Evolutionary conservation across 1,284 basidiomycete species (phyloP).

Genomic region (Thecaphora thlaspeos): DNA sequence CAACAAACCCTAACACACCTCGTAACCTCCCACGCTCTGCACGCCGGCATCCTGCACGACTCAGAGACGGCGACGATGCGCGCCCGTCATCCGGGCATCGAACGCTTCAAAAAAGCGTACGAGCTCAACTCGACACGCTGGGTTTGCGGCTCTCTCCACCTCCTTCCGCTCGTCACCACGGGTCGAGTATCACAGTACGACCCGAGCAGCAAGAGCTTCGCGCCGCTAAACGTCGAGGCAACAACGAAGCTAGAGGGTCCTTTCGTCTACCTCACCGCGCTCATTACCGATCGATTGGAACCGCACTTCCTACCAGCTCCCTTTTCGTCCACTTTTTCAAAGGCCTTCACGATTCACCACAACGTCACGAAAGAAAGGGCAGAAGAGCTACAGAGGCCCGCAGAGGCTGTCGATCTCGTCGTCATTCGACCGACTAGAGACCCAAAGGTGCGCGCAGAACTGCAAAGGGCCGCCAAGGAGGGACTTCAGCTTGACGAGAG

Average conservation of each 20-base stretch:
- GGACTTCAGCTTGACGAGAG: too few relatives aligned
- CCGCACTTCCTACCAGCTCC: conserved; percentile 75
- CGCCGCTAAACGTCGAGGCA: conserved; percentile 19
- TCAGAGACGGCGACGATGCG: conserved; percentile 65
- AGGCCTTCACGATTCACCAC: not conserved
- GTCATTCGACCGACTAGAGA: conserved; percentile 78
- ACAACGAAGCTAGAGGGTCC: conserved; percentile 66
- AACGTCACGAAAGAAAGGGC: not conserved
- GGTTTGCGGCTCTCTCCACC: conserved; percentile 67
- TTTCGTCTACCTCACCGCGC: conserved; percentile 77
- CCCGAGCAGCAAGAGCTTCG: conserved; percentile 62
- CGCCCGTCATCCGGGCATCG: conserved; percentile 68
- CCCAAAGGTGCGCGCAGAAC: too few relatives aligned
- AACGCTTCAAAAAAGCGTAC: conserved; percentile 83
- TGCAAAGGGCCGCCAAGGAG: too few relatives aligned
- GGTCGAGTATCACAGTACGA: conserved; percentile 66
- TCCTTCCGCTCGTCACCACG: conserved; percentile 60
- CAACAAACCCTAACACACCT: conserved; percentile 57
- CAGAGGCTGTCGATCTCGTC: conserved; percentile 69
- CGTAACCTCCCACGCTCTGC: conserved; percentile 67
- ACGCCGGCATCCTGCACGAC: conserved; percentile 75
- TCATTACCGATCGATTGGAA: conserved; percentile 81
- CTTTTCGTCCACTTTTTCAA: conserved; percentile 54
- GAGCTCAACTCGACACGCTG: conserved; percentile 71
- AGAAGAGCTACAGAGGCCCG: conserved; percentile 27